These are phyloP conservation scores for Cocos nucifera DNA, from an alignment of 176 grass and related monocot genomes.

Conservation along the genomic window DNA sequence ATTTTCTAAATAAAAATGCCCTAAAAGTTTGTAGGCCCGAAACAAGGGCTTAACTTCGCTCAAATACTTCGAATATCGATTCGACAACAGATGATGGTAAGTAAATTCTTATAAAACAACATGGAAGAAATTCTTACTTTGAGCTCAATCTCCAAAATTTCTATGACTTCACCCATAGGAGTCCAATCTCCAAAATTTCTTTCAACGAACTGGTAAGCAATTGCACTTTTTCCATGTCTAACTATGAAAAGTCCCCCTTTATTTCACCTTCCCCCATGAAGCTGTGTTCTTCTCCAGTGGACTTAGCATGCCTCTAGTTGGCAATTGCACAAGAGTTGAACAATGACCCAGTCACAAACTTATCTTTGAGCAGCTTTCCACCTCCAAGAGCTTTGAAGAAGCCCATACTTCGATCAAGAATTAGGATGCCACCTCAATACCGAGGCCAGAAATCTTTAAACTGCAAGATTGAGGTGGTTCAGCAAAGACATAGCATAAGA, in stretches of 20 bases:
- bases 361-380: neutral
- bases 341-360: neutral
- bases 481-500: no score
- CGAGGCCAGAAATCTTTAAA: neutral
- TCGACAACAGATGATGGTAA: no score
- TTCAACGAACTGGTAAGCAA: slow-evolving; percentile 1
- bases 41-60: no score
- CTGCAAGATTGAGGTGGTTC: neutral
- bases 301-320: neutral
- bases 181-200: neutral
- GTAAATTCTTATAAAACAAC: no score
- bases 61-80: no score
- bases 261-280: neutral
- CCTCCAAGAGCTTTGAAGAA: neutral
- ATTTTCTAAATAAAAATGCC: no score
- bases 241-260: neutral
- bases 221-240: neutral
- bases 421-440: neutral
- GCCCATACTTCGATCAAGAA: neutral
- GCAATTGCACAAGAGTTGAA: neutral
- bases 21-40: no score
- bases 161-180: neutral
- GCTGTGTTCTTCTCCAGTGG: neutral
- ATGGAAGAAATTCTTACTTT: no score
- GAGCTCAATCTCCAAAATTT: neutral